phyloP scores from a whole-genome alignment of 768 basidiomycete genomes.

The Suillus occidentalis region DNA sequence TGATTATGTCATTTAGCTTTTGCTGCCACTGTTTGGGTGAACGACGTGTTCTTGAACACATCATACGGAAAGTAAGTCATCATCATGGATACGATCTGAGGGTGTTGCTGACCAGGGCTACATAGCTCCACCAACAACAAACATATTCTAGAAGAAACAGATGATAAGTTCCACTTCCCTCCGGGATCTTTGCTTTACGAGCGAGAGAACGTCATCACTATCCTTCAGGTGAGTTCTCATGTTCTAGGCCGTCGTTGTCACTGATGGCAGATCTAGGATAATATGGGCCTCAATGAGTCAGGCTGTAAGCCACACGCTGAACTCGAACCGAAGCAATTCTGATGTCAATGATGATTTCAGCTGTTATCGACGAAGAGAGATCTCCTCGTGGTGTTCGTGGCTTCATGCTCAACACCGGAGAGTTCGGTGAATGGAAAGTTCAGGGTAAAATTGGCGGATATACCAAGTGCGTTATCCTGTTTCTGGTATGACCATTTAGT shows the following conservation, averaged over 20 bases:
- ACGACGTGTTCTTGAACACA: constrained; percentile 67
- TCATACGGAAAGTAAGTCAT: constrained; percentile 68
- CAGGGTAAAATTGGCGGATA: constrained; percentile 80
- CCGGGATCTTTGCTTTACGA: constrained; percentile 47
- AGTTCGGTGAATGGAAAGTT: constrained; percentile 65
- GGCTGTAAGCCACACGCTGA: constrained; percentile 36
- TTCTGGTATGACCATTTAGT: neutral
- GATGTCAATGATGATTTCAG: constrained; percentile 23
- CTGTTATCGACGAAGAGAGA: constrained; percentile 54
- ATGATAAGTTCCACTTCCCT: constrained; percentile 66
- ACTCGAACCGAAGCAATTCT: neutral
- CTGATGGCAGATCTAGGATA: constrained; percentile 48
- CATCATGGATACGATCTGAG: neutral
- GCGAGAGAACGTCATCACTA: constrained; percentile 72
- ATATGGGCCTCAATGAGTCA: constrained; percentile 76
- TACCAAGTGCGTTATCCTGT: constrained; percentile 43
- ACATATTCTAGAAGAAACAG: constrained; percentile 62
- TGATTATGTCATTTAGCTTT: constrained; percentile 46
- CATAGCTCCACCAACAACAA: constrained; percentile 65
- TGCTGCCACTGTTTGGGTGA: constrained; percentile 81
- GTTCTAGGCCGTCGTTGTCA: neutral
- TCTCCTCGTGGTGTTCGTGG: constrained; percentile 79
- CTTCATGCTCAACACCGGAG: constrained; percentile 64
- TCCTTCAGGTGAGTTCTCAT: constrained; percentile 57
- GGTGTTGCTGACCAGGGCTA: neutral